Percentiles rank a stretch among this genome's conserved stretches.
Evolutionary conservation across 176 grass and related monocot genomes (phyloP).

Genomic region (Rhynchospora pubera): DNA sequence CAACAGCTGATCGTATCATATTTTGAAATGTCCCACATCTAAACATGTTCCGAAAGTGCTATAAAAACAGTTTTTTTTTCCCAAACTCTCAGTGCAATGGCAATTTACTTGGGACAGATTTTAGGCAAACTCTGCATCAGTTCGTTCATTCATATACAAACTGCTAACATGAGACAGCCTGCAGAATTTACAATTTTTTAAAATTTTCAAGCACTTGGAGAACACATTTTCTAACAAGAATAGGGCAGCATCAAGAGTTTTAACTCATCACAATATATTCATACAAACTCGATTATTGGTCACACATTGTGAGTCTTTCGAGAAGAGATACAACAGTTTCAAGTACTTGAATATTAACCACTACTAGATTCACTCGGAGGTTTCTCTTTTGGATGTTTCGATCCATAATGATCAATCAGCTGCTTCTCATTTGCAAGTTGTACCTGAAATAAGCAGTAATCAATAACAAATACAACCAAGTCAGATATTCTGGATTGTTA

Average conservation of each 20-base stretch:
- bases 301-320: background rate
- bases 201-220: background rate
- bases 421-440: slow-evolving; percentile 96
- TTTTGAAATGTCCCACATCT: background rate
- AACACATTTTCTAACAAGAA: slow-evolving; percentile 9
- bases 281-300: slow-evolving; percentile 5
- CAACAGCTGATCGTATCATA: background rate
- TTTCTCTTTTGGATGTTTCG: slow-evolving; percentile 95
- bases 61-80: background rate
- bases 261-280: slow-evolving; percentile 17
- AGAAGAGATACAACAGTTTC: background rate
- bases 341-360: slow-evolving; percentile 10
- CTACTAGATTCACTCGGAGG: slow-evolving; percentile 42
- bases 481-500: background rate
- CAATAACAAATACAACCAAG: background rate
- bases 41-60: background rate
- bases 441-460: slow-evolving; percentile 32
- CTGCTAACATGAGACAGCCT: background rate
- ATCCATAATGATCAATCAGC: slow-evolving; percentile 70
- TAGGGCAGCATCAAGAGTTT: background rate
- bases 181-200: background rate
- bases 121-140: background rate
- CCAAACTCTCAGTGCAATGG: background rate
- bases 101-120: background rate
- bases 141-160: background rate